Conservation (phyloP, 192 early-diverging fungal species). For the Powellomyces hirtus region DNA sequence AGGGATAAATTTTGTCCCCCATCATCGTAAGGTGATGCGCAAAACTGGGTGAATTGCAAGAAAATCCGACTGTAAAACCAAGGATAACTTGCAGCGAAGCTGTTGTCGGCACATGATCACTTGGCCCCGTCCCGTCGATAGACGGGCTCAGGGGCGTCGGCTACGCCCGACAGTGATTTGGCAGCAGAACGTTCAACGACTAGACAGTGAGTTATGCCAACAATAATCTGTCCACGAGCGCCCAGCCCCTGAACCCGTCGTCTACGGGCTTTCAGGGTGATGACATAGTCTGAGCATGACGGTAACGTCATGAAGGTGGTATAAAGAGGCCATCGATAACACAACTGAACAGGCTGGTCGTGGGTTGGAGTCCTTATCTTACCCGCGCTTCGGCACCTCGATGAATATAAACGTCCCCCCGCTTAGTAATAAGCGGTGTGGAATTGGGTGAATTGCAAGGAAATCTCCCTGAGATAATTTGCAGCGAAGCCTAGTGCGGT, state of each 20-base stretch:
- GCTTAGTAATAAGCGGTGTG: background rate
- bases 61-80: background rate
- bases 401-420: background rate
- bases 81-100: background rate
- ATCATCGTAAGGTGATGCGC: background rate
- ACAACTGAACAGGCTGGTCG: slow-evolving; percentile 27
- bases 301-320: background rate
- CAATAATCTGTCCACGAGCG: background rate
- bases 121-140: no score
- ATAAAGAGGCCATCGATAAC: background rate
- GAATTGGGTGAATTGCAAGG: background rate
- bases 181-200: background rate
- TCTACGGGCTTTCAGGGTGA: background rate
- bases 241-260: background rate
- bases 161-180: no score
- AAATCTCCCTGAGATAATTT: background rate
- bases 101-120: background rate
- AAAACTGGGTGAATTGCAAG: background rate
- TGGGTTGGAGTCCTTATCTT: slow-evolving; percentile 44
- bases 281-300: background rate
- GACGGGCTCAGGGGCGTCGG: no score
- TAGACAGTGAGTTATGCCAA: background rate
- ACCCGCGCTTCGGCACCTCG: slow-evolving; percentile 37
- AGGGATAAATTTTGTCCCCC: slow-evolving; percentile 27
- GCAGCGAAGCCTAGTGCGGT: background rate